Evolutionary conservation across 148 eudicot species (phyloP), one percentile per base, ranked within the genome.

Genomic region (Silene latifolia): DNA sequence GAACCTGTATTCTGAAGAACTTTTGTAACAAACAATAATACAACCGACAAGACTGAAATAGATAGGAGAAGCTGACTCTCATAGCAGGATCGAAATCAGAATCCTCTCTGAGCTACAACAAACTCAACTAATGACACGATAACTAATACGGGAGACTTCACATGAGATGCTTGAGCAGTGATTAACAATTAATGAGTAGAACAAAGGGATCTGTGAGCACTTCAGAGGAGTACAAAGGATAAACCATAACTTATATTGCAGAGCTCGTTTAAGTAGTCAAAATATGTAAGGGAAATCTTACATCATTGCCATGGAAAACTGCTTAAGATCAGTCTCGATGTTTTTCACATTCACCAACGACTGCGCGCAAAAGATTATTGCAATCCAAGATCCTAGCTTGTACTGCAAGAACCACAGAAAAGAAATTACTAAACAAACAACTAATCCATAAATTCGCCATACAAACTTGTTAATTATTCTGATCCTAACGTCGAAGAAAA

Each of bases 221-320:
- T 27, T 32, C n/a, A n/a, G 35, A 32, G 35, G 35, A 32, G 35
- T 32, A 4, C 35, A 32, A 2, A 4, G 35, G 35, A 2, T 32
- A 32, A 32, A 32, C n/a, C 7, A 74, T 14, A 15, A 8, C 59
- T 12, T 18, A 48, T 69, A 32, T 29, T 13, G 8, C 7, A 8
- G 32, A 70, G 15, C 60, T 54, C 3, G 35, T 2, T 13, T 8
- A 72, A 10, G 18, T 66, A 25, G 23, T 9, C 4, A 4, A n/a
- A n/a, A 21, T 3, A 18, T 18, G 51, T 4, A 32, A 63, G 53
- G 5, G 25, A 42, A 76, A 82, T 18, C 97, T 86, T 77, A 93
- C 98, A 93, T 93, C 91, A 93, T 85, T 18, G 95, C 98, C 88
- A 90, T 93, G 53, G 98, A 88, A 78, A 93, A 87, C 79, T 93